phyloP scores from a whole-genome alignment of 495 filamentous ascomycete genomes.

The Glarea lozoyensis region DNA sequence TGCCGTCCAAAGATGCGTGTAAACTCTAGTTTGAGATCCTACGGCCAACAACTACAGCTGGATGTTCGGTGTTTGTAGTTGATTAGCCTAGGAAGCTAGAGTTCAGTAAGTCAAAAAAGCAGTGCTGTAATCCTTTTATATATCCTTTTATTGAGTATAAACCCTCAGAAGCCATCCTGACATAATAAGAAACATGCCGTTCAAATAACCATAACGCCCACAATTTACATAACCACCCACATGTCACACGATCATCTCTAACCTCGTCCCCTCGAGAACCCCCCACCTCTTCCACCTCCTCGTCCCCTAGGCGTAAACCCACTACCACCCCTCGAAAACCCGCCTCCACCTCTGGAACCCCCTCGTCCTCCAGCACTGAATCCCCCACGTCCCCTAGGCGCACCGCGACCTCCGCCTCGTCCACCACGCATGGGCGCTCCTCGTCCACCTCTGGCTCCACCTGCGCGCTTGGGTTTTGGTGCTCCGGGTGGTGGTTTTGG shows the following conservation, averaged over 20 bases:
- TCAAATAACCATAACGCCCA: too few relatives aligned
- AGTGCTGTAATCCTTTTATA: conserved; percentile 2
- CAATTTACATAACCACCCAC: too few relatives aligned
- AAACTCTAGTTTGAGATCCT: too few relatives aligned
- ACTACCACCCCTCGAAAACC: conserved; percentile 31
- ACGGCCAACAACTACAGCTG: too few relatives aligned
- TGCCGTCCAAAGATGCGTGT: too few relatives aligned
- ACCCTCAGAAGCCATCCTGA: too few relatives aligned
- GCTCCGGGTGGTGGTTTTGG: conserved; percentile 73
- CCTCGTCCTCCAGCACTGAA: conserved; percentile 34
- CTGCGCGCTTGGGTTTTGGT: conserved; percentile 44
- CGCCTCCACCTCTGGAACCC: conserved; percentile 35
- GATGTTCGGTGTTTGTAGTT: too few relatives aligned
- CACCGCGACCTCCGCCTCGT: conserved; percentile 43
- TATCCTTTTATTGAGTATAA: too few relatives aligned
- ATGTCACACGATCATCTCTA: too few relatives aligned
- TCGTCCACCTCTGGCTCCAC: conserved; percentile 31
- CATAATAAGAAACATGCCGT: too few relatives aligned
- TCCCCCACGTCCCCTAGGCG: conserved; percentile 37
- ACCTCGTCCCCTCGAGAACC: conserved; percentile 20
- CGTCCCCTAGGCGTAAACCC: conserved; percentile 35
- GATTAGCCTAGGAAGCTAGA: too few relatives aligned
- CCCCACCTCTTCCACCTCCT: conserved; percentile 24
- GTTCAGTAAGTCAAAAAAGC: too few relatives aligned
- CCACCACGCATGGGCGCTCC: conserved; percentile 18